A percentile compares a stretch with the other conserved stretches of the same genome.
phyloP scores from a whole-genome alignment of 2,329 filamentous ascomycete species.

The Colletotrichum tabaci region DNA sequence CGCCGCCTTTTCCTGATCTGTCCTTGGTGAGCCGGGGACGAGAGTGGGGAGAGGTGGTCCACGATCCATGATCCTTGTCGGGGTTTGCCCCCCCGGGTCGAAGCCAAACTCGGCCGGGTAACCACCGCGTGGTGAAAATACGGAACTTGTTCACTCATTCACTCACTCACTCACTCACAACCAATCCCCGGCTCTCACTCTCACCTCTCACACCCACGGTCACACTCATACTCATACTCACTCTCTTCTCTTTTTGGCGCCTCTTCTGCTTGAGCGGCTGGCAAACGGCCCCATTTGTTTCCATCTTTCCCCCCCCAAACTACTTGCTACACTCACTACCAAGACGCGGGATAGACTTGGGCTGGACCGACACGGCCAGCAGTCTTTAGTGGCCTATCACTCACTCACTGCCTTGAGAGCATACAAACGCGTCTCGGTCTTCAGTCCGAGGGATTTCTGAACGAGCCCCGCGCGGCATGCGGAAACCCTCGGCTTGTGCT shows the following conservation, averaged over 20 bases:
- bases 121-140: conserved; percentile 24
- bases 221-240: background rate
- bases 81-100: background rate
- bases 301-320: background rate
- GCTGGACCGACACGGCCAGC: too few species aligned
- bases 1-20: conserved; percentile 35
- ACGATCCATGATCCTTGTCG: too few species aligned
- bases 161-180: background rate
- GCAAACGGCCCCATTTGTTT: conserved; percentile 10
- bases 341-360: background rate
- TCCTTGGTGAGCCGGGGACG: conserved; percentile 11
- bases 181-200: background rate
- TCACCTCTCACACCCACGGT: too few species aligned
- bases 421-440: conserved; percentile 19
- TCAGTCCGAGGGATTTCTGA: conserved; percentile 27
- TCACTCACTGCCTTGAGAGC: background rate
- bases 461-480: conserved; percentile 29
- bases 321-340: background rate
- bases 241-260: conserved; percentile 1
- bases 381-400: too few species aligned
- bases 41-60: background rate
- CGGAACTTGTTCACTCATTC: conserved; percentile 3
- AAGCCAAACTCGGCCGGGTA: conserved; percentile 26
- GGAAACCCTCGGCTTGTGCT: conserved; percentile 44
- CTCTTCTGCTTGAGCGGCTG: background rate